Evolutionary conservation across 1,284 basidiomycete species (phyloP).

Genomic region (Naganishia sp.): DNA sequence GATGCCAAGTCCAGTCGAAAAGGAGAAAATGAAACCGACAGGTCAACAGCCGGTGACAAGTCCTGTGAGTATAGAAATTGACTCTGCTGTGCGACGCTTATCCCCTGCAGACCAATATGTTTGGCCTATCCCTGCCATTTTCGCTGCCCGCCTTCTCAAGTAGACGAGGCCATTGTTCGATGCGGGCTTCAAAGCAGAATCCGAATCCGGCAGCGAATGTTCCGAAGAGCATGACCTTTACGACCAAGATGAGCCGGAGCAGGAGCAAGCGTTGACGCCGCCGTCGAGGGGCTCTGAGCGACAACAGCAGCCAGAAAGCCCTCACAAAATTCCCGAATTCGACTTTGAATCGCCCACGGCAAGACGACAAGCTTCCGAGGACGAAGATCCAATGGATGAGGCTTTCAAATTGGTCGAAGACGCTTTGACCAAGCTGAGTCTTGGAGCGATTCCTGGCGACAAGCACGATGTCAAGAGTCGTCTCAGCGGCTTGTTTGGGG

Average conservation of each 20-base stretch:
- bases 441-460: not conserved
- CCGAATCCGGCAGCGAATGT: conserved; percentile 17
- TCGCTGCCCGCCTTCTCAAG: conserved; percentile 45
- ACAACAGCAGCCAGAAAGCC: conserved; percentile 38
- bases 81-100: not conserved
- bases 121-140: conserved; percentile 42
- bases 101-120: conserved; percentile 35
- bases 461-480: conserved; percentile 14
- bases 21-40: conserved; percentile 28
- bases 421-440: conserved; percentile 23
- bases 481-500: conserved; percentile 5
- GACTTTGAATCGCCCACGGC: conserved; percentile 42
- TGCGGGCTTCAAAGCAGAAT: conserved; percentile 16
- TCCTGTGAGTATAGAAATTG: conserved; percentile 12
- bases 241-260: conserved; percentile 9
- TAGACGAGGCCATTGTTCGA: conserved; percentile 43
- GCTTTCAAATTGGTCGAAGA: conserved; percentile 32
- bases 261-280: conserved; percentile 45
- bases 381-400: conserved; percentile 17
- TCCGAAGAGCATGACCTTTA: conserved; percentile 24
- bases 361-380: not conserved
- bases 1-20: conserved; percentile 42
- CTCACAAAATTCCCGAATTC: conserved; percentile 49
- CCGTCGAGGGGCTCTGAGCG: conserved; percentile 35
- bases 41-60: conserved; percentile 4